A percentile compares a stretch with the other conserved stretches of the same genome.
Evolutionary conservation across 495 filamentous ascomycete species (phyloP).

Genomic region (Lophium mytilinum): DNA sequence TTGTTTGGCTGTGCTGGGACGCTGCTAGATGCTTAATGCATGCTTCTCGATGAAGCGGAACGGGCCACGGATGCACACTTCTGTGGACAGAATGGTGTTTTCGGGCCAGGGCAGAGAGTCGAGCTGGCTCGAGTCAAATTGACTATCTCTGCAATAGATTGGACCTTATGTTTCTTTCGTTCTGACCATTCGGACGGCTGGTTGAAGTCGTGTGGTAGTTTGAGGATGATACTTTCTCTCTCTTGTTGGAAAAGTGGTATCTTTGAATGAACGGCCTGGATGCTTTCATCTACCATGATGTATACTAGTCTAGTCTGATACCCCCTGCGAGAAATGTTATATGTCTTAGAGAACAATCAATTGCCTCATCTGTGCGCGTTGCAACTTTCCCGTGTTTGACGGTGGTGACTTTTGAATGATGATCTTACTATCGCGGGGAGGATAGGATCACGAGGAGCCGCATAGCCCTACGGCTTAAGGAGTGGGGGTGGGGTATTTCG

Average conservation of each 20-base stretch:
- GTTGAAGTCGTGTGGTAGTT: background rate
- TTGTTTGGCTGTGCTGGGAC: slow-evolving; percentile 2
- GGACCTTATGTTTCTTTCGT: background rate
- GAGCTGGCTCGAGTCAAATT: slow-evolving; percentile 1
- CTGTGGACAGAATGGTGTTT: background rate
- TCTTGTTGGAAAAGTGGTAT: background rate
- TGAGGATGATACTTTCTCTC: background rate
- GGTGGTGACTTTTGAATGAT: too few relatives aligned
- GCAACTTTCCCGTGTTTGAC: too few relatives aligned
- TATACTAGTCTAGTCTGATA: background rate
- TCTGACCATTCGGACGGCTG: background rate
- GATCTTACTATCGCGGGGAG: too few relatives aligned
- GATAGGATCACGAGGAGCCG: too few relatives aligned
- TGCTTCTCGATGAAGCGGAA: slow-evolving; percentile 2
- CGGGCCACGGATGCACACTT: background rate
- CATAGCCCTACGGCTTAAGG: too few relatives aligned
- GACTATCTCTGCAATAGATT: background rate
- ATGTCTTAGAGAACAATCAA: too few relatives aligned
- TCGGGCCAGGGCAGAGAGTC: background rate
- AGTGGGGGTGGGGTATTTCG: too few relatives aligned
- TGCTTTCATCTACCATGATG: background rate
- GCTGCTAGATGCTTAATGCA: background rate
- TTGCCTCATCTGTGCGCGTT: too few relatives aligned
- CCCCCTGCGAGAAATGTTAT: background rate
- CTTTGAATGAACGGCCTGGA: slow-evolving; percentile 3